Percentiles rank a stretch among this genome's conserved stretches.
These are phyloP conservation scores for Amauroascus verrucosus DNA, from an alignment of 2,329 filamentous ascomycete species.

Conservation along the genomic window DNA sequence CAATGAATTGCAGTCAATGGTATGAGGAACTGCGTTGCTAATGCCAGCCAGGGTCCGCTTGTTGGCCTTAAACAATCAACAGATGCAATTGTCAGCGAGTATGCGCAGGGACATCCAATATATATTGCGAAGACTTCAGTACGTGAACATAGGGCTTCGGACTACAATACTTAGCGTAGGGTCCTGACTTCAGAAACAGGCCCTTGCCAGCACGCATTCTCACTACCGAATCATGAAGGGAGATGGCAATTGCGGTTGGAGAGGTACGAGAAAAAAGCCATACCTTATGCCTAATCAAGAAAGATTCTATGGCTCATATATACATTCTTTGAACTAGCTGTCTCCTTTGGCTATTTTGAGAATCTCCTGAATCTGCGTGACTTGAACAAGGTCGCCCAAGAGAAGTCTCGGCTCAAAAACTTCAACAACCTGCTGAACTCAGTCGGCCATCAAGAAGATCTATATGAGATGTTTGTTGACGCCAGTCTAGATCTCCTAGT, in stretches of 20 bases:
- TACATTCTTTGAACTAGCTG: constrained; percentile 55
- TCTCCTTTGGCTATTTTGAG: constrained; percentile 90
- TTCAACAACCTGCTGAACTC: constrained; percentile 60
- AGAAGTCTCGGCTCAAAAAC: constrained; percentile 60
- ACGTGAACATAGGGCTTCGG: constrained; percentile 16
- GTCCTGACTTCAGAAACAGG: constrained; percentile 40
- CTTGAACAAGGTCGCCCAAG: constrained; percentile 54
- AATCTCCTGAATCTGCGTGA: constrained; percentile 61
- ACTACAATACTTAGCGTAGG: background rate
- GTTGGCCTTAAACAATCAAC: constrained; percentile 71
- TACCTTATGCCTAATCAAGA: background rate
- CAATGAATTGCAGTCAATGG: background rate
- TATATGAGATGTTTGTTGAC: constrained; percentile 76
- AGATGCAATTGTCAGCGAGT: constrained; percentile 69
- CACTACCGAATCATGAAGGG: constrained; percentile 80
- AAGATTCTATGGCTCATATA: constrained; percentile 8
- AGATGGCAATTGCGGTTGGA: constrained; percentile 94
- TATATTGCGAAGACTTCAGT: constrained; percentile 83
- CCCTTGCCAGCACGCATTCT: constrained; percentile 71
- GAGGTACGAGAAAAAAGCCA: constrained; percentile 57
- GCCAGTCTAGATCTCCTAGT: constrained; percentile 60
- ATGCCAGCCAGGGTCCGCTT: constrained; percentile 57
- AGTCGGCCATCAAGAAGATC: constrained; percentile 56
- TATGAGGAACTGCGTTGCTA: background rate
- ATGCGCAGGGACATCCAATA: constrained; percentile 74